Percentiles rank a stretch among this genome's conserved stretches.
phyloP scores from a whole-genome alignment of 2,329 filamentous ascomycete species.

The Penicillium concentricum region DNA sequence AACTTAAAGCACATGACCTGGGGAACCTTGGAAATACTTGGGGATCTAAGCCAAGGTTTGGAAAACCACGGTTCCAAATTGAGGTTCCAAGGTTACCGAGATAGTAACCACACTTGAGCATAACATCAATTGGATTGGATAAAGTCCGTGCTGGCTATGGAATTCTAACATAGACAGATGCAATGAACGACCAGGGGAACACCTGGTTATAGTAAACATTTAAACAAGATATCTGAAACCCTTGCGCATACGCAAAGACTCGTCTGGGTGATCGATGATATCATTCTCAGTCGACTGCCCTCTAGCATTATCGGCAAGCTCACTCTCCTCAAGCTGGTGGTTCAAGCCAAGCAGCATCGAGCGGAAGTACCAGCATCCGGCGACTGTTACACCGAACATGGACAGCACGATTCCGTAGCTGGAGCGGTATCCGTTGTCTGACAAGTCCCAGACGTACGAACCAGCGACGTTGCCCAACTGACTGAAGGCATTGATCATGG shows the following conservation, averaged over 20 bases:
- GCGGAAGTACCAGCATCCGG: conserved; percentile 47
- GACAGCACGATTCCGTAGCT: conserved; percentile 64
- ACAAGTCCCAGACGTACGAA: conserved; percentile 62
- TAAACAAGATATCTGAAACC: conserved; percentile 30
- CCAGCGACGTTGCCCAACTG: conserved; percentile 59
- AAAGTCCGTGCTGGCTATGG: not conserved
- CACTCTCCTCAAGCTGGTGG: conserved; percentile 22
- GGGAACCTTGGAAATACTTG: no score
- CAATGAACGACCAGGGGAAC: not conserved
- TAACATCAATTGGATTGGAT: no score
- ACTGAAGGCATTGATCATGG: conserved; percentile 71
- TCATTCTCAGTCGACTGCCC: conserved; percentile 4
- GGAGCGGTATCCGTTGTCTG: conserved; percentile 60
- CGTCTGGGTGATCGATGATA: conserved; percentile 19
- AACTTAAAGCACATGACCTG: no score
- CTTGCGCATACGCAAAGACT: conserved; percentile 28
- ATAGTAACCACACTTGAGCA: not conserved
- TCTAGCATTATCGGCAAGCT: conserved; percentile 10
- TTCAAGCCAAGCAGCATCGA: conserved; percentile 43
- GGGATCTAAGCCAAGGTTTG: no score
- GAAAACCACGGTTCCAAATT: no score
- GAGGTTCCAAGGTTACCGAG: no score
- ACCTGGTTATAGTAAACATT: not conserved
- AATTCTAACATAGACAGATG: not conserved
- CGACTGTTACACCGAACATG: conserved; percentile 62